Conservation (phyloP, 495 filamentous ascomycete species). For the Chaetomium tenue region DNA sequence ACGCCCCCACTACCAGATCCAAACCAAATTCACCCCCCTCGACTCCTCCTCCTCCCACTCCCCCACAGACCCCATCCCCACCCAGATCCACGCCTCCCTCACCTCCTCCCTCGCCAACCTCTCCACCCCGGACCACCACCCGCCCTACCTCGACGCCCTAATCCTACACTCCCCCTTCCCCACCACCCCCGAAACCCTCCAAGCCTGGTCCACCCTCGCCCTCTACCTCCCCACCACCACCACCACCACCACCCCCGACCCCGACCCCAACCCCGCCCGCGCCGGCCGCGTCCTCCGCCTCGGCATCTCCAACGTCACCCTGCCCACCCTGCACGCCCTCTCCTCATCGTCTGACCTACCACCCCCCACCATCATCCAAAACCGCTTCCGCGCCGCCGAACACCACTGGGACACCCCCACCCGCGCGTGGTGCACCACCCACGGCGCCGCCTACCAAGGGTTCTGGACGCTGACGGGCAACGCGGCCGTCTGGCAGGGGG, state of each 20-base stretch:
- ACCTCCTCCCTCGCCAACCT: constrained; percentile 69
- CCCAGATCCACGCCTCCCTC: constrained; percentile 65
- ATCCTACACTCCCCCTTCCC: constrained; percentile 69
- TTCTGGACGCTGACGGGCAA: constrained; percentile 84
- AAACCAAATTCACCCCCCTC: constrained; percentile 75
- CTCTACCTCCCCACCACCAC: constrained; percentile 57
- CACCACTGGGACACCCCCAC: constrained; percentile 61
- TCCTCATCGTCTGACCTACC: no score
- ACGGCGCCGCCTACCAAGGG: constrained; percentile 61
- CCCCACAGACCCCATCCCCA: constrained; percentile 56
- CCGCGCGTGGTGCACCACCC: constrained; percentile 57
- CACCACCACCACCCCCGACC: constrained; percentile 29
- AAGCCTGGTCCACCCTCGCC: constrained; percentile 63
- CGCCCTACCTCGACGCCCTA: constrained; percentile 67
- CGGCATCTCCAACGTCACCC: constrained; percentile 70
- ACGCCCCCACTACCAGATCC: constrained; percentile 52
- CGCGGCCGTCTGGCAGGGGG: constrained; percentile 47
- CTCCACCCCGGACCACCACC: constrained; percentile 30
- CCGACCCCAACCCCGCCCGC: neutral
- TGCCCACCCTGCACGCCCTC: no score
- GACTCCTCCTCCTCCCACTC: constrained; percentile 58
- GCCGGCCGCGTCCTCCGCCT: constrained; percentile 54
- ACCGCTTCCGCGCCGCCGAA: constrained; percentile 62
- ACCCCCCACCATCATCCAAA: constrained; percentile 59
- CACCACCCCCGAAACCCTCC: constrained; percentile 56